These are phyloP conservation scores for Lablab purpureus DNA, from an alignment of 306 rosid species.

Conservation along the genomic window DNA sequence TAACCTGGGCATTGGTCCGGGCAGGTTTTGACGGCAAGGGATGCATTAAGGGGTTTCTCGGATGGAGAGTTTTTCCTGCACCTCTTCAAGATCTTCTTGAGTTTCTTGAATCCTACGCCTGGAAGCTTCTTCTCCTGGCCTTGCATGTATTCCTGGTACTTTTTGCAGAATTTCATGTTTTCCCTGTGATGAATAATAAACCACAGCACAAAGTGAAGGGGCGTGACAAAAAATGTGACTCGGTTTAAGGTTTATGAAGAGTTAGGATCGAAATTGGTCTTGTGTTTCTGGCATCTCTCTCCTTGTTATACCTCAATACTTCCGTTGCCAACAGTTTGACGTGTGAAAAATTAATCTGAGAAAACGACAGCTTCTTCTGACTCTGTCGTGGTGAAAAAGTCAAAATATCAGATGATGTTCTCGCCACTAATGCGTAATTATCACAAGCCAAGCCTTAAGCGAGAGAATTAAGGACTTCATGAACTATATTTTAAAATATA, in stretches of 20 bases:
- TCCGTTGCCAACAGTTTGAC: not conserved
- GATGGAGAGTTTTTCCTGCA: constrained; percentile 62
- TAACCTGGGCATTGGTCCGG: constrained; percentile 80
- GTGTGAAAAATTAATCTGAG: not conserved
- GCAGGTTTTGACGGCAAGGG: constrained; percentile 52
- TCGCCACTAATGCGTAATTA: not conserved
- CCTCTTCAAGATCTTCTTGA: constrained; percentile 83
- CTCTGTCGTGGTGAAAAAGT: not conserved
- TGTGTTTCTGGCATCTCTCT: not conserved
- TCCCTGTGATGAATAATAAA: not conserved
- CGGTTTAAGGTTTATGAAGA: not conserved
- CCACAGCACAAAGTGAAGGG: not conserved
- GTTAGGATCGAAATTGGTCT: not conserved
- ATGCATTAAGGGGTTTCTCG: constrained; percentile 43
- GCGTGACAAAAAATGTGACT: not conserved
- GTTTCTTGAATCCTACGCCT: constrained; percentile 86
- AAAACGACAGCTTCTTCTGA: constrained; percentile 20
- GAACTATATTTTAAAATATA: too few relatives aligned
- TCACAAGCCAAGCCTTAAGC: not conserved
- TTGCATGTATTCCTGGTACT: constrained; percentile 83
- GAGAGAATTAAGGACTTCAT: too few relatives aligned
- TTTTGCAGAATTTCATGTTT: constrained; percentile 94
- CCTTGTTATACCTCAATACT: not conserved
- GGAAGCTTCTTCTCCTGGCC: constrained; percentile 79
- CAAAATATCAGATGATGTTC: constrained; percentile 36